Percentiles rank a stretch among this genome's conserved stretches.
Conservation (phyloP, 495 filamentous ascomycete species). For the Penicillium salamii region DNA sequence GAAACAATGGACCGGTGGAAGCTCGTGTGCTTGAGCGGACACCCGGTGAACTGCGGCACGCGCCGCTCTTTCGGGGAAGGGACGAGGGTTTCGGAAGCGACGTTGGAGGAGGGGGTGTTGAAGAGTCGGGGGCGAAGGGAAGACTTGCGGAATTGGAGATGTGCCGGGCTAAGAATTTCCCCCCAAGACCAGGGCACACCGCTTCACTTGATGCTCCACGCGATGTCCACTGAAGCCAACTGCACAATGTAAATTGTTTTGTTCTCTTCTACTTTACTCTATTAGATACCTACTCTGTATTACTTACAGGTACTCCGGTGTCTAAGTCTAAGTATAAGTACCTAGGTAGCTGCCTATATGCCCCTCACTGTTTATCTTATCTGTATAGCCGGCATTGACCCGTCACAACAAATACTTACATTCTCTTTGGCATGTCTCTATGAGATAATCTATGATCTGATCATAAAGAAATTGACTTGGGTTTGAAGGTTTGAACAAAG, state of each 20-base stretch:
- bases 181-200: background rate
- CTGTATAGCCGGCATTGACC: background rate
- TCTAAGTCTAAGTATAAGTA: background rate
- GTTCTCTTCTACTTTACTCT: no score
- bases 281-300: background rate
- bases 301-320: no score
- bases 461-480: no score
- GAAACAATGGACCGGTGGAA: conserved; percentile 18
- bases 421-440: no score
- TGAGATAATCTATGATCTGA: no score
- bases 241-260: no score
- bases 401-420: no score
- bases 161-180: conserved; percentile 26
- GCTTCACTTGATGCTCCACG: conserved; percentile 26
- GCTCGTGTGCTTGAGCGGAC: no score
- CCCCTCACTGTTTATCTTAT: conserved; percentile 6
- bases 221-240: no score
- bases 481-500: background rate
- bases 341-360: background rate
- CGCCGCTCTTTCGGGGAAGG: conserved; percentile 9
- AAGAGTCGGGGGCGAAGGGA: conserved; percentile 1
- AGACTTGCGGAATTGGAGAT: conserved; percentile 16
- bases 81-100: background rate
- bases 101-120: background rate
- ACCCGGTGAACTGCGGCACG: no score